Evolutionary conservation across 129 eudicot genomes (phyloP), one percentile per base, ranked within the genome.

Genomic region (Solidago caesia): DNA sequence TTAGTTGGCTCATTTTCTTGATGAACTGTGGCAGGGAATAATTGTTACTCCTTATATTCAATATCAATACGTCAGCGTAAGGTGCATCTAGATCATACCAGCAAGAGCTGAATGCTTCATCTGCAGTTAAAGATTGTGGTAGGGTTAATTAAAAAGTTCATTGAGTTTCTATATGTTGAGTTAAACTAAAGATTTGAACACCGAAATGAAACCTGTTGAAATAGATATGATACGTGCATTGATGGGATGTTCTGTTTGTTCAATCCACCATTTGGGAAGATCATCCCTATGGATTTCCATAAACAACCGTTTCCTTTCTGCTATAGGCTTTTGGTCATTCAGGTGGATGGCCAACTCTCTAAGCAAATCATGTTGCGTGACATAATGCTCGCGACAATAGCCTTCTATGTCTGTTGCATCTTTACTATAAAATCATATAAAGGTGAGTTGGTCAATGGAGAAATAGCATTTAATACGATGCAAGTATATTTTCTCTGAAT

Each of bases 281-380:
- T 72, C 67, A 52, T 85, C 83, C 4, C 72, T 80, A 7, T 77
- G 55, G 21, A 85, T 71, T 60, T 82, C 86, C 7, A 88, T 46
- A 14, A 77, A 43, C 41, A 88, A 57, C 15, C 86, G 72, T 73
- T 63, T 48, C 44, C 87, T 82, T 69, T 78, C 27, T 10, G 71
- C 46, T 57, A 80, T 26, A 5, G 81, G 79, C 7, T 80, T 82
- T 69, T 71, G 73, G 74, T 67, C 59, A 59, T 73, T 74, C 42
- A 65, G 62, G 62, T 80, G 78, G 56, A 85, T 78, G 72, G 80
- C 79, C 61, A 85, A 77, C 47, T 85, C 89, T 76, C 92, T 78
- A 70, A 85, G 81, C 56, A 85, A 63, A 64, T 85, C 92, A 68
- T 85, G 89, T 44, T 82, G 92, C 39, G 60, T 80, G 48, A 78